Evolutionary conservation across 139 green algal genomes (phyloP), one percentile per base, ranked within the genome.

Genomic region (Marvania coccoides): DNA sequence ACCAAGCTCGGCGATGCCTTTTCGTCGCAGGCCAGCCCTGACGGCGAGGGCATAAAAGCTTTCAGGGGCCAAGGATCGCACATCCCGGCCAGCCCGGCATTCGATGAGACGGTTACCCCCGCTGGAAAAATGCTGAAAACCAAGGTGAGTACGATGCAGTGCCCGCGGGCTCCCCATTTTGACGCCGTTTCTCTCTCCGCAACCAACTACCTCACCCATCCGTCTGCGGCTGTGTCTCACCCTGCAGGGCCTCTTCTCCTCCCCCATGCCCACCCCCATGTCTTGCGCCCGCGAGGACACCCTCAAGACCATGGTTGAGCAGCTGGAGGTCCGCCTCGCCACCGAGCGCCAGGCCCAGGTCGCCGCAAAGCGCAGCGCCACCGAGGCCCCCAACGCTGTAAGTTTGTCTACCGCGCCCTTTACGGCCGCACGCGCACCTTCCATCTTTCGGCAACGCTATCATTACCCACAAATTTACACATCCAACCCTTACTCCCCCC

Each of bases 211-310:
- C n/a, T n/a, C n/a, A n/a, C n/a, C n/a, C n/a, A n/a, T n/a, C n/a
- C n/a, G n/a, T n/a, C n/a, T n/a, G n/a, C n/a, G n/a, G n/a, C n/a
- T n/a, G n/a, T n/a, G n/a, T n/a, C n/a, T n/a, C n/a, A n/a, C 3
- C 15, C 28, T 36, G 33, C 64, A 71, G 64, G 23, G 8, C n/a
- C 31, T 61, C 1, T 48, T 48, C 42, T 31, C 12, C 35, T 53
- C 64, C 0, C 65, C 65, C 2, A 2, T 54, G 53, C 36, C 65
- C 51, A 71, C 65, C 9, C 65, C 65, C 2, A 62, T 14, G 36
- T 19, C 15, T 29, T 30, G 62, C 0, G 13, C 19, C 45, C 53
- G 54, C 3, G 53, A 72, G 45, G 65, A 72, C 5, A 15, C 30
- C 3, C 36, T 72, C 45, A 56, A 33, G 45, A 42, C 39, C 24